phyloP scores from a whole-genome alignment of 257 asterid genomes.

The Nyctanthes arbortristis region DNA sequence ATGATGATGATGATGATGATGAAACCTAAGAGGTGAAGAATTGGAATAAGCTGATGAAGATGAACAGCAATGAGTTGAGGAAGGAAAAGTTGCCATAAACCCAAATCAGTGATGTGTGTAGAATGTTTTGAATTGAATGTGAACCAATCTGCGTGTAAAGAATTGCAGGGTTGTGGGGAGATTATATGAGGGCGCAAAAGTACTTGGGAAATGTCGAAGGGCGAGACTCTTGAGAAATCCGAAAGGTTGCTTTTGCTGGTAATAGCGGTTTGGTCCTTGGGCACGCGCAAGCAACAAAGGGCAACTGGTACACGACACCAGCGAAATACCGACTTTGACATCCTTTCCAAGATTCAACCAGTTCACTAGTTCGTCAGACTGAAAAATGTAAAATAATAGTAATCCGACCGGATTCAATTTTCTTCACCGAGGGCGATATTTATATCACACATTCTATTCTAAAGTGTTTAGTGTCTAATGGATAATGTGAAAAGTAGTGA shows the following conservation, averaged over 20 bases:
- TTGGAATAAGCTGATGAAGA: constrained; percentile 49
- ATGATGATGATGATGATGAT: no score
- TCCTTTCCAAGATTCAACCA: no score
- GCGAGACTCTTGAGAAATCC: constrained; percentile 80
- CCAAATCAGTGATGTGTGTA: constrained; percentile 1
- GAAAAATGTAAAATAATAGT: no score
- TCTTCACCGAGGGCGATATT: no score
- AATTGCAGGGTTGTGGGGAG: neutral
- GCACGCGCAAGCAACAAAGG: neutral
- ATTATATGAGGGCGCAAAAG: neutral
- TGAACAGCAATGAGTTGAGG: constrained; percentile 53
- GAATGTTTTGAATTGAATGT: neutral
- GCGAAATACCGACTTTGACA: no score
- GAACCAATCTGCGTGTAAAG: neutral
- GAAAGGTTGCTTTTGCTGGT: constrained; percentile 55
- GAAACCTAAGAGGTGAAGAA: constrained; percentile 41
- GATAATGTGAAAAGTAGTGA: no score
- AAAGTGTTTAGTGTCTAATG: no score
- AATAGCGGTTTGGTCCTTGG: neutral
- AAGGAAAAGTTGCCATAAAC: constrained; percentile 59
- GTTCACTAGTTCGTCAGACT: no score
- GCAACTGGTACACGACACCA: no score
- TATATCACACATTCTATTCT: no score
- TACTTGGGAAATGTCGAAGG: constrained; percentile 63
- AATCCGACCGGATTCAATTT: no score